Base-by-base conservation (phyloP, 2,329 filamentous ascomycete genomes). In the Exophiala spinifera region DNA sequence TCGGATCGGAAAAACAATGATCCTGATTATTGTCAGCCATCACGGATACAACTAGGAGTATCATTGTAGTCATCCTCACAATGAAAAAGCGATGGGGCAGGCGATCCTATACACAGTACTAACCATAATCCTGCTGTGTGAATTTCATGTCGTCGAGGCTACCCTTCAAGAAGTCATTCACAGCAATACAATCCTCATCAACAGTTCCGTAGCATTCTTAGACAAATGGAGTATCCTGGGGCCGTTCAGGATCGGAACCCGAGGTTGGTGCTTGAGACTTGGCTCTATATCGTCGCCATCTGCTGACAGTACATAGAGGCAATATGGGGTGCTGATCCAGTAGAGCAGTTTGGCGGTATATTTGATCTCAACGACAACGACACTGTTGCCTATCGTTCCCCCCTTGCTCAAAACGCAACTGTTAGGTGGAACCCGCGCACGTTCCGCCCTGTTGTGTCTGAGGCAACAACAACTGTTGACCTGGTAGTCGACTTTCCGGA, bases 311-410 rank as follows among this genome's bases (percentile, higher is more conserved):
- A 39, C 1, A 43, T 25, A 82, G 81, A 83, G 68, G 78, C 78
- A 19, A 69, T 77, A 21, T 84, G 80, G 80, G 80, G 80, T 36
- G 75, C 80, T 28, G 81, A 84, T 68, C 81, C 80, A 34, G 69
- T 83, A 37, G 79, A 82, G 59, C 67, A 66, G 50, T 60, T 73
- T 49, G 80, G 80, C 39, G 80, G 80, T 39, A 83, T 83, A 63
- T 71, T 68, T 51, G 67, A 66, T 33, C 66, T 82, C 25, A 59
- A 67, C 10, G 77, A 73, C 63, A 68, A 78, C 63, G 57, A 66
- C 2, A 58, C 71, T 15, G 69, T 71, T 28, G 65, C 56, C 1
- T 83, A 78, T 61, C 68, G 66, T 51, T 82, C 76, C 67, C 77
- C 80, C 10, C 70, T 83, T 15, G 72, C 75, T 8, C 57, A 65